A percentile compares a stretch with the other conserved stretches of the same genome.
These are phyloP conservation scores for Leptographium galeiforme DNA, from an alignment of 2,329 filamentous ascomycete genomes.

Conservation along the genomic window DNA sequence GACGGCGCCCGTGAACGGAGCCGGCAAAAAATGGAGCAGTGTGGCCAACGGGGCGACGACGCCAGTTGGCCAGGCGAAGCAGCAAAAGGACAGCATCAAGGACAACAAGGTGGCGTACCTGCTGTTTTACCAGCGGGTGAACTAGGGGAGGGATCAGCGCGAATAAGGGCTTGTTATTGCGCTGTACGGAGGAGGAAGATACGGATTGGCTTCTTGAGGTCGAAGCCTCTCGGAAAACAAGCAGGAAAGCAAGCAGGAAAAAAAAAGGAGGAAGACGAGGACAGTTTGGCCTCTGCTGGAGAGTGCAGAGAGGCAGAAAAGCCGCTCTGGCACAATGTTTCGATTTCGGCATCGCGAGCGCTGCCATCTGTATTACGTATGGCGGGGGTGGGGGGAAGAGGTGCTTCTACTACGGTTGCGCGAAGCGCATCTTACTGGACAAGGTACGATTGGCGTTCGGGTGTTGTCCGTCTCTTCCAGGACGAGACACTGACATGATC, in stretches of 20 bases:
- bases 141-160: not conserved
- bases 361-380: not conserved
- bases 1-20: conserved; percentile 42
- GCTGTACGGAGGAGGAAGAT: not conserved
- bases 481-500: not conserved
- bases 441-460: not conserved
- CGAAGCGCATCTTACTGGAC: not conserved
- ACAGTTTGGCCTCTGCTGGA: not conserved
- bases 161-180: too few species aligned
- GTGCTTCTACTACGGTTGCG: not conserved
- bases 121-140: conserved; percentile 80
- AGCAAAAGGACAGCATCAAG: conserved; percentile 53
- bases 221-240: not conserved
- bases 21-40: conserved; percentile 58
- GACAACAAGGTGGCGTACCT: conserved; percentile 98
- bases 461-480: not conserved
- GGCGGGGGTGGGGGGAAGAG: not conserved
- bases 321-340: not conserved
- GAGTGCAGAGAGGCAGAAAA: not conserved
- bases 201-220: not conserved
- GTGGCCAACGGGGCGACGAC: conserved; percentile 45
- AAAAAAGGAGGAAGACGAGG: not conserved
- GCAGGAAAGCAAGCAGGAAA: too few species aligned
- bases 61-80: conserved; percentile 35
- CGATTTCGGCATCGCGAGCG: not conserved